Evolutionary conservation across 2,329 filamentous ascomycete species (phyloP).

Genomic region (Cordyceps cicadae): DNA sequence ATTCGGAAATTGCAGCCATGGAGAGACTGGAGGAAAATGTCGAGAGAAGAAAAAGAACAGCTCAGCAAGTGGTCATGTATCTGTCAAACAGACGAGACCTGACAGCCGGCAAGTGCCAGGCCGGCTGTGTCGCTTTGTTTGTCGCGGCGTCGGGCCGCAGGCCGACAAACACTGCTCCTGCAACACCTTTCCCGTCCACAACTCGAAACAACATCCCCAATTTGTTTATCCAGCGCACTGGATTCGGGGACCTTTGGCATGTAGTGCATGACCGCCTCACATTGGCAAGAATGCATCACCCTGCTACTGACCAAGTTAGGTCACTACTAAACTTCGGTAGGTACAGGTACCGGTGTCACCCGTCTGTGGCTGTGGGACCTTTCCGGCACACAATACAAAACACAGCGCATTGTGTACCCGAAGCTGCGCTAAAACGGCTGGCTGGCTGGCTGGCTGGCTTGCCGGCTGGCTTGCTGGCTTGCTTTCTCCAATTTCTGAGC

Average conservation of each 20-base stretch:
- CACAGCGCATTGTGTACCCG: not conserved
- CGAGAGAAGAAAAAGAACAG: not conserved
- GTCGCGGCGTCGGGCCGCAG: not conserved
- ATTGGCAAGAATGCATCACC: not conserved
- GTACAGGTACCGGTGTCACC: too few species aligned
- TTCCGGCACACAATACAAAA: not conserved
- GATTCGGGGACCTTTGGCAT: not conserved
- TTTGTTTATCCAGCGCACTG: not conserved
- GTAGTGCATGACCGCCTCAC: not conserved
- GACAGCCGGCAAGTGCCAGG: not conserved
- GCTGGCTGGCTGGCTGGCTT: not conserved
- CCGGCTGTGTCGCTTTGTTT: not conserved
- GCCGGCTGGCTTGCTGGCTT: not conserved
- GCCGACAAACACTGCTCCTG: not conserved
- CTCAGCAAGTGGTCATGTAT: too few species aligned
- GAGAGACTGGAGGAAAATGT: not conserved
- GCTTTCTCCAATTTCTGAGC: constrained; percentile 4
- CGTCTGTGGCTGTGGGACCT: too few species aligned
- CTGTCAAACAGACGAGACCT: not conserved
- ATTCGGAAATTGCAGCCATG: not conserved
- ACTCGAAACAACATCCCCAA: not conserved
- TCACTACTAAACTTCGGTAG: not conserved
- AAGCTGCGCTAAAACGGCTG: not conserved
- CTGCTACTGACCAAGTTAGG: not conserved
- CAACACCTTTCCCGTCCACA: not conserved